A percentile compares a stretch with the other conserved stretches of the same genome.
Evolutionary conservation across 495 filamentous ascomycete species (phyloP).

Genomic region (Bathelium albidoporum): DNA sequence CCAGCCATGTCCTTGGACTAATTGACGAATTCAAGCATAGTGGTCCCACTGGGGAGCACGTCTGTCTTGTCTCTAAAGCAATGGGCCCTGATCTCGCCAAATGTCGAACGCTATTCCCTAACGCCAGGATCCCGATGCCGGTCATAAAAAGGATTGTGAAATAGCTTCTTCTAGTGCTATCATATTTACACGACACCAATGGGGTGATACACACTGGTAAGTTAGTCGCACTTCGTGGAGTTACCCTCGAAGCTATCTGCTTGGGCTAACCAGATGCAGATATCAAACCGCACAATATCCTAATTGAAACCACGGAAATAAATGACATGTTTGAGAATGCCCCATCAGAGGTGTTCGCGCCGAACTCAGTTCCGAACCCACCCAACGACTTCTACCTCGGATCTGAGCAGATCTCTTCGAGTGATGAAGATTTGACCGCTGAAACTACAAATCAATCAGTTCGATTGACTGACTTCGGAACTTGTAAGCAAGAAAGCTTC

Average conservation of each 20-base stretch:
- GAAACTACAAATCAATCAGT: neutral
- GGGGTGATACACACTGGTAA: slow-evolving; percentile 11
- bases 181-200: neutral
- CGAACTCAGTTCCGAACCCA: slow-evolving; percentile 10
- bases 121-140: slow-evolving; percentile 9
- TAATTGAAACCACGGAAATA: slow-evolving; percentile 21
- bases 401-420: neutral
- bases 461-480: slow-evolving; percentile 22
- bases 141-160: slow-evolving; percentile 7
- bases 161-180: slow-evolving; percentile 5
- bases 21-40: slow-evolving; percentile 26
- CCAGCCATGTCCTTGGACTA: slow-evolving; percentile 14
- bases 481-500: slow-evolving; percentile 18
- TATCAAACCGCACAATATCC: slow-evolving; percentile 29
- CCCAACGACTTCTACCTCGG: neutral
- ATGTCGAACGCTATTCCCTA: neutral
- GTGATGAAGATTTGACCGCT: neutral
- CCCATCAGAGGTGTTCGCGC: neutral
- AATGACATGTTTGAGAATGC: slow-evolving; percentile 17
- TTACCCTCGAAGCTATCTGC: neutral
- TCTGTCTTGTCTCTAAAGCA: slow-evolving; percentile 21
- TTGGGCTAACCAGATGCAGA: slow-evolving; percentile 19
- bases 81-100: neutral
- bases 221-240: slow-evolving; percentile 6
- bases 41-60: slow-evolving; percentile 31